Conservation (phyloP, 75 land plant species). For the Pseudotsuga menziesii region DNA sequence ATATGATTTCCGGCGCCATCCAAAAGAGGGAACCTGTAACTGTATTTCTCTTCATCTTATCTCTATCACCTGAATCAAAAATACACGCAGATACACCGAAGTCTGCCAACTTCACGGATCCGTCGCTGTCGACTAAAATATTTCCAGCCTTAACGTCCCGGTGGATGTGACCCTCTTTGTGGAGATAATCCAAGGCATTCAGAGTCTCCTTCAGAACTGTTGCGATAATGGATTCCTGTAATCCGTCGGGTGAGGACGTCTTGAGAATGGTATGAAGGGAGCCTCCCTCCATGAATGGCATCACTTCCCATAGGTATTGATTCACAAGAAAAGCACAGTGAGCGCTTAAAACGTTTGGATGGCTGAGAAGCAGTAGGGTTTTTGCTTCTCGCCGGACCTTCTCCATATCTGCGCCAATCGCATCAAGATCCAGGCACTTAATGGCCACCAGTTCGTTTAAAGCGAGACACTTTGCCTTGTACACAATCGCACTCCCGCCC, state of each 20-base stretch:
- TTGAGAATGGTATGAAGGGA: slow-evolving; percentile 72
- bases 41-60: background rate
- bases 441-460: slow-evolving; percentile 60
- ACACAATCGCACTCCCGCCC: slow-evolving; percentile 75
- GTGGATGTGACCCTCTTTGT: slow-evolving; percentile 56
- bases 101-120: slow-evolving; percentile 62
- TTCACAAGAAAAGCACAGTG: slow-evolving; percentile 79
- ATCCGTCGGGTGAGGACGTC: slow-evolving; percentile 64
- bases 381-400: slow-evolving; percentile 59
- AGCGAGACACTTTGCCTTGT: slow-evolving; percentile 62
- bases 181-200: slow-evolving; percentile 50
- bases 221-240: slow-evolving; percentile 73
- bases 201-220: slow-evolving; percentile 55
- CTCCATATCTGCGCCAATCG: slow-evolving; percentile 41
- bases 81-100: slow-evolving; percentile 72
- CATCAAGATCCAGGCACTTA: slow-evolving; percentile 73
- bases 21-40: slow-evolving; percentile 34
- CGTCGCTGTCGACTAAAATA: slow-evolving; percentile 47
- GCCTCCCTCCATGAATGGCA: slow-evolving; percentile 93
- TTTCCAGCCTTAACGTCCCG: slow-evolving; percentile 69
- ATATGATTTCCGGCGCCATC: slow-evolving; percentile 71
- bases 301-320: slow-evolving; percentile 74
- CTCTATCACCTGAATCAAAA: slow-evolving; percentile 62
- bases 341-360: slow-evolving; percentile 80
- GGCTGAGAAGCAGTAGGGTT: slow-evolving; percentile 65